Percentiles rank a stretch among this genome's conserved stretches.
phyloP scores from a whole-genome alignment of 129 eudicot genomes.

The Artemisia argyi region DNA sequence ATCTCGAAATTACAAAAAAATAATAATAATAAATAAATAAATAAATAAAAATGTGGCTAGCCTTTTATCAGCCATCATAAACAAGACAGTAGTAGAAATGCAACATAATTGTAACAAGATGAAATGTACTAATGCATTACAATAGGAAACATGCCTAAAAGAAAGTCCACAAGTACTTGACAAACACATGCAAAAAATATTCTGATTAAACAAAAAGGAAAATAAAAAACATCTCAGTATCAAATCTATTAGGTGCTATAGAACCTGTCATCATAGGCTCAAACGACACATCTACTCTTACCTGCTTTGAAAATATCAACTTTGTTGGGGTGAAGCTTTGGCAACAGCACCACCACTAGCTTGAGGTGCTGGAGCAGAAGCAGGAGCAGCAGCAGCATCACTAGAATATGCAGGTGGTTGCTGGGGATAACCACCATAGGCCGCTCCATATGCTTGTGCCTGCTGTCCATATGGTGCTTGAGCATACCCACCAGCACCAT shows the following conservation, averaged over 20 bases:
- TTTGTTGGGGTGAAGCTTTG: slow-evolving; percentile 69
- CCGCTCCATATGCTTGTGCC: slow-evolving; percentile 53
- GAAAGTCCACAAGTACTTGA: background rate
- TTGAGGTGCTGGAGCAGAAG: slow-evolving; percentile 55
- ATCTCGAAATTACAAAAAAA: no score
- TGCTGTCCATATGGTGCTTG: slow-evolving; percentile 69
- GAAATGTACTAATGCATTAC: slow-evolving; percentile 13
- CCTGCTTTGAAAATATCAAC: slow-evolving; percentile 39
- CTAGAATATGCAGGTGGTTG: slow-evolving; percentile 65
- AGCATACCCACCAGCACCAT: slow-evolving; percentile 62
- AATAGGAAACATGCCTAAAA: slow-evolving; percentile 17
- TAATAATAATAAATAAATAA: no score
- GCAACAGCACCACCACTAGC: slow-evolving; percentile 58
- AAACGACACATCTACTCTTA: slow-evolving; percentile 23
- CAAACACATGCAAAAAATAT: slow-evolving; percentile 20
- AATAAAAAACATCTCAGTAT: slow-evolving; percentile 6
- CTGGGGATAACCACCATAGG: slow-evolving; percentile 69
- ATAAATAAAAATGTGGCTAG: no score
- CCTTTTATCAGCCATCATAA: no score
- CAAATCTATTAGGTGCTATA: slow-evolving; percentile 21
- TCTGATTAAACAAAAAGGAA: background rate
- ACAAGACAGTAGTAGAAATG: no score
- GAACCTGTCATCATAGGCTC: slow-evolving; percentile 2
- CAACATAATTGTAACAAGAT: background rate
- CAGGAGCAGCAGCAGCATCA: slow-evolving; percentile 35